Conservation (phyloP, 1,284 basidiomycete species). For the Heterobasidion occidentale region DNA sequence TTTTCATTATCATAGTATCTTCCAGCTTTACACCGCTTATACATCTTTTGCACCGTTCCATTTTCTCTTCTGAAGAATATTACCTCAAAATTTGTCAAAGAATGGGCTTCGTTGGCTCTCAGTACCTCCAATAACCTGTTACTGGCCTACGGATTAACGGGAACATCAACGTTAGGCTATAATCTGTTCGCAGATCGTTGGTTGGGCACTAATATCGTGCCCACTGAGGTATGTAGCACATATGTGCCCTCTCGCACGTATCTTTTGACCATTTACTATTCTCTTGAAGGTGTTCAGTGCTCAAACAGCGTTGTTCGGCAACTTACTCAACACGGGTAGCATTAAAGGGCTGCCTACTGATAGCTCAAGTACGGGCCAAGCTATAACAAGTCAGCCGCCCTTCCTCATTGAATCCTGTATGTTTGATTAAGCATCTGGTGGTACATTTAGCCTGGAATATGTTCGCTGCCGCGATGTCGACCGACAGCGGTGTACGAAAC, state of each 20-base stretch:
- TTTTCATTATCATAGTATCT: not conserved
- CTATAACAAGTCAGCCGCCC: conserved; percentile 2
- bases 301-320: not conserved
- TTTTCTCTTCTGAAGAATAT: conserved; percentile 1
- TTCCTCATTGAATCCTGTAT: not conserved
- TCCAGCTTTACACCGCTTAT: not conserved
- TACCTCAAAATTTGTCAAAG: conserved; percentile 2
- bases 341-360: not conserved
- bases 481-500: not conserved
- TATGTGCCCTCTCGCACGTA: not conserved
- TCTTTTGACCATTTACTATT: conserved; percentile 1
- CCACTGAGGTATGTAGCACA: conserved; percentile 8
- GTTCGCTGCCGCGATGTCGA: conserved; percentile 8
- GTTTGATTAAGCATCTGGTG: not conserved
- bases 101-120: conserved; percentile 10
- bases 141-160: conserved; percentile 15
- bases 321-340: not conserved
- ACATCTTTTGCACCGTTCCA: not conserved
- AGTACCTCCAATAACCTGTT: conserved; percentile 2
- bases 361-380: not conserved
- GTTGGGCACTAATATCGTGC: conserved; percentile 20
- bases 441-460: conserved; percentile 8
- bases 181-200: conserved; percentile 37
- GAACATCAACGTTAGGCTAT: conserved; percentile 26
- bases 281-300: conserved; percentile 1